Base-by-base conservation (phyloP, 805 yeast genomes). In the Nadsonia fulvescens region DNA sequence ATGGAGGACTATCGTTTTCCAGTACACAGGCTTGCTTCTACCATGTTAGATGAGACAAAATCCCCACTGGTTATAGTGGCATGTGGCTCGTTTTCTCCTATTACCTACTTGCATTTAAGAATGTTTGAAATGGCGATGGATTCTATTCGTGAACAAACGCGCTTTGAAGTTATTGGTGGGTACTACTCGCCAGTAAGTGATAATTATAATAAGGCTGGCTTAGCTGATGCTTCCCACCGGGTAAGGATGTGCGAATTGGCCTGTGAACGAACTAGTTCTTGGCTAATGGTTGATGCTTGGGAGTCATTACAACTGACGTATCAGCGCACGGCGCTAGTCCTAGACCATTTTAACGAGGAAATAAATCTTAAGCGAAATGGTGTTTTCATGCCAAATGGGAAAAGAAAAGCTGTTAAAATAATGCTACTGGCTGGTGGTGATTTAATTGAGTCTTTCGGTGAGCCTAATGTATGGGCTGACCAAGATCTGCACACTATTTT, bases 281-380 rank as follows among this genome's bases (percentile, higher is more conserved):
- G 98, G 98, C 61, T 89, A 20, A 89, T 89, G 98, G 98, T 89
- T 14, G 98, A 89, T 49, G 95, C 96, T 1, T 89, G 98, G 98
- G 98, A 89, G 54, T 74, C 91, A 3, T 58, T 89, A 33, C 98
- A 89, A 51, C 77, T 78, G 1, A 63, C 70, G 24, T 89, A 89
- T 49, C 81, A 93, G 14, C 64, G 98, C 38, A 89, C 98, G 0
- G 95, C 96, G 2, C 64, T 81, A 28, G 98, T 89, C 5, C 61
- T 89, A 44, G 98, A 89, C 47, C 98, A 89, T 50, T 89, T 89
- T 53, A 86, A 89, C 50, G 79, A 83, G 43, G 98, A 89, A 43
- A 75, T 89, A 37, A 89, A 89, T 47, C 69, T 82, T 33, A 78
- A 77, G 45, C 58, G 93, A 31, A 83, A 91, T 12, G 98, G 98